These are phyloP conservation scores for Globisporangium cylindrosporum DNA, from an alignment of 352 stramenopile species.

Conservation along the genomic window DNA sequence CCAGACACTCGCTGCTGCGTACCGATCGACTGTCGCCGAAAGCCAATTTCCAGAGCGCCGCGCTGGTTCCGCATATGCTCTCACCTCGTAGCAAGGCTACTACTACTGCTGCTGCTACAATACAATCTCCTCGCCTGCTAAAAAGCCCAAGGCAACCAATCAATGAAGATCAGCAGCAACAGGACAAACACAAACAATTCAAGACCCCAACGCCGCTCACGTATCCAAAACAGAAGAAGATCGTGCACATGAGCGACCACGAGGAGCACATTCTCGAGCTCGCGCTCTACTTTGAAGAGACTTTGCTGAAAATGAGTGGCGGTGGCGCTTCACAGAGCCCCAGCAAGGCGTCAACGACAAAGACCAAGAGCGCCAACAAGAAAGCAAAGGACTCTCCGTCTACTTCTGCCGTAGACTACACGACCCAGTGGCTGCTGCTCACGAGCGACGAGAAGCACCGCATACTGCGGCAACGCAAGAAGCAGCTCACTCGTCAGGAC, in stretches of 20 bases:
- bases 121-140: background rate
- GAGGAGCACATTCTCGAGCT: constrained; percentile 39
- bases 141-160: background rate
- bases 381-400: background rate
- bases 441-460: constrained; percentile 13
- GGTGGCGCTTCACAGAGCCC: background rate
- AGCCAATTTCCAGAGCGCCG: constrained; percentile 10
- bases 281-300: constrained; percentile 35
- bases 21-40: constrained; percentile 14
- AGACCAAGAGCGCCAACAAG: background rate
- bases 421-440: constrained; percentile 19
- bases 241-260: constrained; percentile 44
- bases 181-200: background rate
- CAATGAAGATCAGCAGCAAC: constrained; percentile 6
- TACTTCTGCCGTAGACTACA: background rate
- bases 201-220: background rate
- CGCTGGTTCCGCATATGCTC: constrained; percentile 18
- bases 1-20: background rate
- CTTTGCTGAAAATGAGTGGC: background rate
- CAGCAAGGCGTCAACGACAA: background rate
- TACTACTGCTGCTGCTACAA: background rate
- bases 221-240: constrained; percentile 19
- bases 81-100: constrained; percentile 18
- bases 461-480: constrained; percentile 17
- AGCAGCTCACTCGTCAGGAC: constrained; percentile 15